Evolutionary conservation across 345 rosid genomes (phyloP), one percentile per base, ranked within the genome.

Genomic region (Populus ilicifolia): DNA sequence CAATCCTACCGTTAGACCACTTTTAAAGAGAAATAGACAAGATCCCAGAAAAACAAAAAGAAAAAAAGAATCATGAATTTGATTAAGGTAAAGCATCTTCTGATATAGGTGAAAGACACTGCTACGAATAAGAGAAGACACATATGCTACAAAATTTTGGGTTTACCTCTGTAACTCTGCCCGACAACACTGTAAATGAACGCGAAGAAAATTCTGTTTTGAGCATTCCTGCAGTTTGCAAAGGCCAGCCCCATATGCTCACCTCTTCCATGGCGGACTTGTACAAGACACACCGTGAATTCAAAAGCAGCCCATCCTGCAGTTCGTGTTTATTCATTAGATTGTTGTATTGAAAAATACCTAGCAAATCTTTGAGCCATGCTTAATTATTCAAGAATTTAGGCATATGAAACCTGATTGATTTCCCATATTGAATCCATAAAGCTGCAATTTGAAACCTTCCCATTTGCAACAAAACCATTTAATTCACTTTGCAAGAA

Each of bases 211-310:
- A 77, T 23, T 92, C 90, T 16, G 91, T 71, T 33, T 80, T 38
- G 69, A 88, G 88, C 87, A 93, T 77, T 30, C 97, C 97, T 1
- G 94, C 91, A 0, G 95, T 90, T 62, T 91, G 99, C 81, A 96
- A 78, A 74, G 99, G 98, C 99, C 99, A 96, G 30, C 97, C 98
- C 99, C 99, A 92, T 59, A 93, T 80, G 81, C 88, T 88, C 39
- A 96, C 94, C 75, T 93, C 98, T 85, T 93, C 99, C 13, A 68
- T 67, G n/a, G 76, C 66, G 2, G 99, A 93, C 77, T 89, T 92
- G 68, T 88, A 92, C 82, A 96, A 68, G 6, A 85, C 72, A 77
- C 99, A 96, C 70, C 83, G 82, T 6, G 95, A 93, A 70, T 78
- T 82, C 87, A 91, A 83, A 33, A 89, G 80, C 54, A 81, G 43